Percentiles rank a stretch among this genome's conserved stretches.
Evolutionary conservation across 2,329 filamentous ascomycete genomes (phyloP).

Genomic region (Hymenoscyphus occultus): DNA sequence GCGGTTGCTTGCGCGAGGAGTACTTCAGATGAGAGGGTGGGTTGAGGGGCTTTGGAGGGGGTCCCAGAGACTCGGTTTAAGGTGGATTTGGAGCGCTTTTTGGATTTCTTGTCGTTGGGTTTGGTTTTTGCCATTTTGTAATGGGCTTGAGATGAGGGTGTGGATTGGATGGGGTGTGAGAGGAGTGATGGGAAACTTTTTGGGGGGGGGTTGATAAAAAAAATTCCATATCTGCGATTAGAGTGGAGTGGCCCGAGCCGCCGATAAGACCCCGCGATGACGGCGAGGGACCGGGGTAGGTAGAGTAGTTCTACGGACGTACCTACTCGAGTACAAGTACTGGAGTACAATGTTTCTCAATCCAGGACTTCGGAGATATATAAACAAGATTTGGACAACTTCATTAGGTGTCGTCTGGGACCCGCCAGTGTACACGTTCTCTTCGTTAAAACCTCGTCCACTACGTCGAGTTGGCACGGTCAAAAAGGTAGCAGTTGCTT

Average conservation of each 20-base stretch:
- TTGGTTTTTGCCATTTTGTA: slow-evolving; percentile 37
- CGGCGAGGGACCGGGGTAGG: background rate
- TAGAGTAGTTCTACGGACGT: background rate
- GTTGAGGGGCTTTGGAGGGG: slow-evolving; percentile 27
- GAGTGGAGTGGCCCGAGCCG: background rate
- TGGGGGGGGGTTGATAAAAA: background rate
- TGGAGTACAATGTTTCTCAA: background rate
- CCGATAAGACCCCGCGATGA: slow-evolving; percentile 10
- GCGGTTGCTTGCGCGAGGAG: slow-evolving; percentile 33
- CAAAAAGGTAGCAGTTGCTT: too few relatives aligned
- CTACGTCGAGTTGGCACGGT: too few relatives aligned
- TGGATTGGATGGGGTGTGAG: background rate
- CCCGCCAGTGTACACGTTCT: too few relatives aligned
- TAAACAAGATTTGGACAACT: background rate
- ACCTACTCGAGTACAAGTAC: background rate
- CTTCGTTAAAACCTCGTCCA: too few relatives aligned
- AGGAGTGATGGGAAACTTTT: background rate
- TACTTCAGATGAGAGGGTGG: slow-evolving; percentile 24
- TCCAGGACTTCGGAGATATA: background rate
- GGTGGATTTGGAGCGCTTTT: slow-evolving; percentile 30
- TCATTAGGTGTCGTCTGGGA: too few relatives aligned
- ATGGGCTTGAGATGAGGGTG: slow-evolving; percentile 2
- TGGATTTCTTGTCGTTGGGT: slow-evolving; percentile 33
- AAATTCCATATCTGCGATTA: background rate
- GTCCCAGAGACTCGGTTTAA: slow-evolving; percentile 31